These are phyloP conservation scores for Trypanosoma scelopori DNA, from an alignment of 208 protist genomes.

Conservation along the genomic window DNA sequence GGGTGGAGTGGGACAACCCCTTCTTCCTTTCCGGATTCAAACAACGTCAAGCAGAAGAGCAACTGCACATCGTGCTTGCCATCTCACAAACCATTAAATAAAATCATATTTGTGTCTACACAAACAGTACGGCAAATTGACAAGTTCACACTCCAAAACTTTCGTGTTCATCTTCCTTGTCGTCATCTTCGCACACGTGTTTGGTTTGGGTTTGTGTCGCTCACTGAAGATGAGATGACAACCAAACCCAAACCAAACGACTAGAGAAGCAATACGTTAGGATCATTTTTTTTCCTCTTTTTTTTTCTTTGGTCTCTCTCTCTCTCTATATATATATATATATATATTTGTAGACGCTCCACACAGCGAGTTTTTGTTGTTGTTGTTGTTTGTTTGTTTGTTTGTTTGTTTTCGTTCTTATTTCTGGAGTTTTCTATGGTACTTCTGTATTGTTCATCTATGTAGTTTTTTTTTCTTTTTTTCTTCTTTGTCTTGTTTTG, in stretches of 20 bases:
- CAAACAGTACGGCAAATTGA: neutral
- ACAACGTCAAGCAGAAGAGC: neutral
- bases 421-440: constrained; percentile 1
- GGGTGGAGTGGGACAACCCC: neutral
- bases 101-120: neutral
- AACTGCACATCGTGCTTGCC: no score
- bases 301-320: neutral
- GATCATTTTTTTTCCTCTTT: constrained; percentile 5
- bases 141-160: constrained; percentile 2
- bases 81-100: no score
- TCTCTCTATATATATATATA: constrained; percentile 4
- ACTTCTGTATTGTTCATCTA: constrained; percentile 2
- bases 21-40: neutral
- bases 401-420: neutral
- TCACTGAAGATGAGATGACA: no score
- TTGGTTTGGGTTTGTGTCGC: neutral
- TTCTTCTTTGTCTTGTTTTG: neutral
- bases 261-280: neutral
- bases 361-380: constrained; percentile 1
- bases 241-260: neutral
- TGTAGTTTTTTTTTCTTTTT: neutral
- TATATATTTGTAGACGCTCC: constrained; percentile 11
- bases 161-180: neutral
- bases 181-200: neutral
- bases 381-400: neutral